Percentiles rank a stretch among this genome's conserved stretches.
These are phyloP conservation scores for Cercospora sesami DNA, from an alignment of 2,329 filamentous ascomycete species.

Conservation along the genomic window DNA sequence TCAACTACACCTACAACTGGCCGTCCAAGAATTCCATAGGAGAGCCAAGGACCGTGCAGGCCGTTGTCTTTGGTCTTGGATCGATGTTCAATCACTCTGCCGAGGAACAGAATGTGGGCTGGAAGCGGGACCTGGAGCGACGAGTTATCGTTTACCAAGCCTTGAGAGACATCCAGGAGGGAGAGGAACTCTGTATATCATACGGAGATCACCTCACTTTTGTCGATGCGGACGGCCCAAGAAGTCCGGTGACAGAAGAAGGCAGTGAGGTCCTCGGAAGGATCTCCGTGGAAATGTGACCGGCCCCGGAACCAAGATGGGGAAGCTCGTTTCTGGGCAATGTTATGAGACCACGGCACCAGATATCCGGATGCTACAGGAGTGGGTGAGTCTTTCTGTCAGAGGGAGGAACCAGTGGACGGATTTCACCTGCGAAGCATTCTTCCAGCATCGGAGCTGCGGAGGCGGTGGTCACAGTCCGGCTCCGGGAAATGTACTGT, in stretches of 20 bases:
- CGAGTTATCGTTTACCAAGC: conserved; percentile 53
- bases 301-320: neutral
- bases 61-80: conserved; percentile 56
- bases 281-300: conserved; percentile 32
- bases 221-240: conserved; percentile 43
- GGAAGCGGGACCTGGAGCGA: conserved; percentile 52
- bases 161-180: conserved; percentile 51
- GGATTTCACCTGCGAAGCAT: neutral
- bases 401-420: neutral
- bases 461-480: neutral
- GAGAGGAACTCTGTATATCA: conserved; percentile 58
- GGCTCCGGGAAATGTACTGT: neutral
- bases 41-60: conserved; percentile 46
- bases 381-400: neutral
- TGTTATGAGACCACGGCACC: neutral
- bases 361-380: neutral
- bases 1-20: conserved; percentile 60
- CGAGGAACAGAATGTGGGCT: conserved; percentile 56
- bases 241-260: conserved; percentile 33
- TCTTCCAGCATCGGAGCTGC: neutral
- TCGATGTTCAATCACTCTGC: conserved; percentile 61
- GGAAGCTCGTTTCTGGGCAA: neutral
- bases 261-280: conserved; percentile 44
- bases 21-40: conserved; percentile 29
- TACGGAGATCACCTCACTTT: conserved; percentile 52